Evolutionary conservation across 148 eudicot species (phyloP).

Genomic region (Silene conica): DNA sequence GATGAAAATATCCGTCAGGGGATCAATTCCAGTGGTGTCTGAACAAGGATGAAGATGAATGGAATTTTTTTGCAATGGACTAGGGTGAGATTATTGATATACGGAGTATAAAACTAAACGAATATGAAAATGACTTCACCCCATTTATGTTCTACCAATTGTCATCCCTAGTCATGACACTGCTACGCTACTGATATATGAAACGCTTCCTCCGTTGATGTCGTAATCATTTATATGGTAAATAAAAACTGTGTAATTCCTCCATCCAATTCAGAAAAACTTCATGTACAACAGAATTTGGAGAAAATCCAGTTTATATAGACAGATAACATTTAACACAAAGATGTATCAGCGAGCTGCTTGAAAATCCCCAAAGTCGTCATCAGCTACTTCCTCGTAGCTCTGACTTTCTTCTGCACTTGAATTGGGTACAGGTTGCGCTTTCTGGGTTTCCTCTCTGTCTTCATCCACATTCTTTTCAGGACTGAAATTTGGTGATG

Average conservation of each 20-base stretch:
- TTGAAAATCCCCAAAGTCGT: slow-evolving; percentile 97
- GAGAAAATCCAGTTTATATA: slow-evolving; percentile 18
- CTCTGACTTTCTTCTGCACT: slow-evolving; percentile 31
- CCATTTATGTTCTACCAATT: too few relatives aligned
- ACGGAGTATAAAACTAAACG: too few relatives aligned
- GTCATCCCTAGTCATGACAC: too few relatives aligned
- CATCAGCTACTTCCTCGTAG: slow-evolving; percentile 55
- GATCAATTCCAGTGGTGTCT: too few relatives aligned
- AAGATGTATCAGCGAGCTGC: slow-evolving; percentile 43
- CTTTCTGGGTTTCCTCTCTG: slow-evolving; percentile 18
- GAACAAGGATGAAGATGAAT: too few relatives aligned
- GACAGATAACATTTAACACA: slow-evolving; percentile 15
- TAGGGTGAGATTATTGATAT: too few relatives aligned
- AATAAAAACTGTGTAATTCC: neutral
- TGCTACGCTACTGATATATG: too few relatives aligned
- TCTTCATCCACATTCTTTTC: slow-evolving; percentile 27
- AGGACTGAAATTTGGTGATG: slow-evolving; percentile 33
- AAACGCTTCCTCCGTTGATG: neutral
- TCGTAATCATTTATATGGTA: neutral
- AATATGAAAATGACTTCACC: too few relatives aligned
- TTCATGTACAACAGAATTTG: slow-evolving; percentile 28
- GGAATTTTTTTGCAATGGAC: too few relatives aligned
- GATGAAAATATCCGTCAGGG: too few relatives aligned
- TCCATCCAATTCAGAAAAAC: slow-evolving; percentile 14
- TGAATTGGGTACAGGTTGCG: slow-evolving; percentile 28